Base-by-base conservation (phyloP, 148 eudicot genomes). In the Camellia japonica region DNA sequence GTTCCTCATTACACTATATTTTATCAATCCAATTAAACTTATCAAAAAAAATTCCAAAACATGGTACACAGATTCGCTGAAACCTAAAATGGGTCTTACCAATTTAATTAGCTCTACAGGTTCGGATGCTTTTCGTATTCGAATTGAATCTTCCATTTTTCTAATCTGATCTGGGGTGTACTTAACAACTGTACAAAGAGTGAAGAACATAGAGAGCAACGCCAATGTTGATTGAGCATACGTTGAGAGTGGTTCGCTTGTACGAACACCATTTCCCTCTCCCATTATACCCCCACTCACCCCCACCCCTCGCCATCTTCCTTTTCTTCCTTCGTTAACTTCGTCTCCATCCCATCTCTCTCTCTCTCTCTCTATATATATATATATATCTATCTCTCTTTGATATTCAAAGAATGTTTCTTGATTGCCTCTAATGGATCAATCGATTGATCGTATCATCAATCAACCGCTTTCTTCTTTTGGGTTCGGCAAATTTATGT, bases 111-210 rank as follows among this genome's bases (percentile, higher is more conserved):
- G 93, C 73, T 93, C 86, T 19, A 71, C 62, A 60, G 99, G 99
- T 82, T 93, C 90, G 41, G 91, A 83, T 67, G 82, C 88, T 85
- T 85, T 90, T 68, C 97, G 84, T 75, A 96, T 90, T 83, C 81
- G 85, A 78, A 87, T 86, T 12, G 98, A 89, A 63, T 96, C 99
- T 86, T 91, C 93, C 94, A 93, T 96, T 79, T 75, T 93, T 84
- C 80, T 87, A 78, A 90, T 85, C 83, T 96, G 93, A 80, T 87
- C 89, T 58, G 92, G 88, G 13, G 90, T 91, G 79, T 90, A 92
- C 84, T 82, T 90, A 85, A 86, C 82, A 81, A 86, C 95, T 96
- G 86, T 92, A 95, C 63, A 93, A 85, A 61, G 87, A 88, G 73
- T 83, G 92, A 66, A 93, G 85, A 87, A 92, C 88, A 86, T 85